A percentile compares a stretch with the other conserved stretches of the same genome.
Evolutionary conservation across 352 stramenopile genomes (phyloP).

Genomic region (Globisporangium paddicum): DNA sequence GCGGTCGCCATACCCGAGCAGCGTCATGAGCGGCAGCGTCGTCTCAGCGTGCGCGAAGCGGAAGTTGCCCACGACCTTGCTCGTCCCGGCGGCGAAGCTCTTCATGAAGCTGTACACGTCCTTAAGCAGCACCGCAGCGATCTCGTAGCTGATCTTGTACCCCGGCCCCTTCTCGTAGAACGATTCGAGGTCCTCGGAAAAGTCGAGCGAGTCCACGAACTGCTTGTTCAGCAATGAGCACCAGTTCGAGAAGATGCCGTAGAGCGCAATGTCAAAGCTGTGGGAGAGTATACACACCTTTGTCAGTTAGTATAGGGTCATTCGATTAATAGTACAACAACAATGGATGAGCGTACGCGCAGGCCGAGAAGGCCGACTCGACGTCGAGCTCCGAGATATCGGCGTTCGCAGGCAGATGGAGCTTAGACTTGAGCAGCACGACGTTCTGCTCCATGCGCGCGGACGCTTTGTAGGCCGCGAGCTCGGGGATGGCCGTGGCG

Average conservation of each 20-base stretch:
- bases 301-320: no score
- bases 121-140: conserved; percentile 32
- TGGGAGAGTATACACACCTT: background rate
- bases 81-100: conserved; percentile 3
- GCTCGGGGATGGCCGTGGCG: conserved; percentile 20
- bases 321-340: background rate
- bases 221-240: conserved; percentile 32
- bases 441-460: conserved; percentile 19
- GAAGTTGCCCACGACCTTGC: conserved; percentile 25
- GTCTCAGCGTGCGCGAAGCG: conserved; percentile 57
- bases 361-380: conserved; percentile 31
- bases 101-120: conserved; percentile 31
- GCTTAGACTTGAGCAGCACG: conserved; percentile 4
- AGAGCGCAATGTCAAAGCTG: conserved; percentile 47
- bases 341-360: conserved; percentile 29
- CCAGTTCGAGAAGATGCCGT: conserved; percentile 31
- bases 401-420: conserved; percentile 10
- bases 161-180: conserved; percentile 44
- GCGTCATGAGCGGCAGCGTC: conserved; percentile 41
- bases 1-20: conserved; percentile 36
- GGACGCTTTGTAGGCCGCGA: conserved; percentile 25
- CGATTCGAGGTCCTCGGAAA: conserved; percentile 33
- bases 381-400: conserved; percentile 27
- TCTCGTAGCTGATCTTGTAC: conserved; percentile 51
- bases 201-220: conserved; percentile 32